phyloP scores from a whole-genome alignment of 805 yeast species.

The Clavispora carvajalis region DNA sequence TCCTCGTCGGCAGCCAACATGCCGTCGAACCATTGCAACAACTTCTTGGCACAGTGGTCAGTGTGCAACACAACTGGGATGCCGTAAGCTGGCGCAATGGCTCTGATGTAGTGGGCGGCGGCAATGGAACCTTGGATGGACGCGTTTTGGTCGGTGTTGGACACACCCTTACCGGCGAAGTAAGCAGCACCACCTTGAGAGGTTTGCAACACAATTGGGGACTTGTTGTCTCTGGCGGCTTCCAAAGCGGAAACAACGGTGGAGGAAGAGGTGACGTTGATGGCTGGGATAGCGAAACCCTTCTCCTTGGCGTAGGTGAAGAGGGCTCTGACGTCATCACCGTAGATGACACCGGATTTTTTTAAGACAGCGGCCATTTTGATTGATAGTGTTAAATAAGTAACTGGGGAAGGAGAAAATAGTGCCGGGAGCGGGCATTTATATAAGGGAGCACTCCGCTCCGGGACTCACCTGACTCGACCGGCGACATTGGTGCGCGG shows the following conservation, averaged over 20 bases:
- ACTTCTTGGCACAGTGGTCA: slow-evolving; percentile 98
- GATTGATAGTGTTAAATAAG: neutral
- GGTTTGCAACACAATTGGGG: slow-evolving; percentile 95
- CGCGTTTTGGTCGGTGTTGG: slow-evolving; percentile 88
- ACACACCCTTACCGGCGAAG: slow-evolving; percentile 99
- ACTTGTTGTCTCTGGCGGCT: slow-evolving; percentile 47
- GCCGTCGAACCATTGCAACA: slow-evolving; percentile 98
- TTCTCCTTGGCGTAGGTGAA: slow-evolving; percentile 91
- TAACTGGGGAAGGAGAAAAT: neutral
- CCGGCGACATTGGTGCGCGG: slow-evolving; percentile 6
- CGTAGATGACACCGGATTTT: slow-evolving; percentile 97
- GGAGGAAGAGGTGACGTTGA: slow-evolving; percentile 96
- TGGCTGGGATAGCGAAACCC: slow-evolving; percentile 97
- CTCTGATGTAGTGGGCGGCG: slow-evolving; percentile 95
- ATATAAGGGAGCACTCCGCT: slow-evolving; percentile 18
- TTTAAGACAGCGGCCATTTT: slow-evolving; percentile 35
- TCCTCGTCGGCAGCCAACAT: slow-evolving; percentile 96
- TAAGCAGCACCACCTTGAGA: slow-evolving; percentile 99
- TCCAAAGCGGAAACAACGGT: slow-evolving; percentile 61
- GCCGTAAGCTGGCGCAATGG: slow-evolving; percentile 94
- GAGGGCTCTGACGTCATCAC: slow-evolving; percentile 86
- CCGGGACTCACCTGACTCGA: slow-evolving; percentile 12
- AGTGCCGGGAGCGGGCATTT: neutral
- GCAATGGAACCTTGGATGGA: slow-evolving; percentile 93
- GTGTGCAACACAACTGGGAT: slow-evolving; percentile 96